These are phyloP conservation scores for Sistotremastrum niveocremeum DNA, from an alignment of 768 basidiomycete species.

Conservation along the genomic window DNA sequence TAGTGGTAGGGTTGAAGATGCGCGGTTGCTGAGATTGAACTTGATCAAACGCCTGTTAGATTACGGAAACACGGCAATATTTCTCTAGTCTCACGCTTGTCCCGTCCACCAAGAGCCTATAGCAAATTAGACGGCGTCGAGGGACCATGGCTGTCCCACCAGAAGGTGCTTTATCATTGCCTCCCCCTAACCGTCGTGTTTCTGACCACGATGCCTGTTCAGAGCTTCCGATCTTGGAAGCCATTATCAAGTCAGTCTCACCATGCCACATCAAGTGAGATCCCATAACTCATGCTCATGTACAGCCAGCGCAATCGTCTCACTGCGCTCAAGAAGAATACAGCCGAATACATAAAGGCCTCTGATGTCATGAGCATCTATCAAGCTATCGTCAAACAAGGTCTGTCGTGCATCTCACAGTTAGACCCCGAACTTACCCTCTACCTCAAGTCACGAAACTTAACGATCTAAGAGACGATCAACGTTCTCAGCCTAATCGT, in stretches of 20 bases:
- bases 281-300: neutral
- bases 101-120: too few relatives aligned
- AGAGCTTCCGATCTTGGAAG: constrained; percentile 91
- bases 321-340: constrained; percentile 87
- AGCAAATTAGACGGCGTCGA: neutral
- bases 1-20: neutral
- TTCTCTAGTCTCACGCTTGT: too few relatives aligned
- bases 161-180: constrained; percentile 39
- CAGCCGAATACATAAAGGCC: constrained; percentile 83
- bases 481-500: constrained; percentile 66
- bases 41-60: too few relatives aligned
- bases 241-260: constrained; percentile 66
- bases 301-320: constrained; percentile 86
- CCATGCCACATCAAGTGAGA: neutral
- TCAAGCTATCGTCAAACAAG: constrained; percentile 87
- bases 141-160: constrained; percentile 58
- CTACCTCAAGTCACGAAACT: constrained; percentile 61
- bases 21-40: too few relatives aligned
- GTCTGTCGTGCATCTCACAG: constrained; percentile 22
- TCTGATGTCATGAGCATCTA: constrained; percentile 90
- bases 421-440: neutral
- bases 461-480: constrained; percentile 80
- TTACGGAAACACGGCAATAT: too few relatives aligned
- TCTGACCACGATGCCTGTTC: constrained; percentile 13
- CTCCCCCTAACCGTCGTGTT: constrained; percentile 8